Base-by-base conservation (phyloP, 1,284 basidiomycete species). In the Austroboletus novae-zelandiae region DNA sequence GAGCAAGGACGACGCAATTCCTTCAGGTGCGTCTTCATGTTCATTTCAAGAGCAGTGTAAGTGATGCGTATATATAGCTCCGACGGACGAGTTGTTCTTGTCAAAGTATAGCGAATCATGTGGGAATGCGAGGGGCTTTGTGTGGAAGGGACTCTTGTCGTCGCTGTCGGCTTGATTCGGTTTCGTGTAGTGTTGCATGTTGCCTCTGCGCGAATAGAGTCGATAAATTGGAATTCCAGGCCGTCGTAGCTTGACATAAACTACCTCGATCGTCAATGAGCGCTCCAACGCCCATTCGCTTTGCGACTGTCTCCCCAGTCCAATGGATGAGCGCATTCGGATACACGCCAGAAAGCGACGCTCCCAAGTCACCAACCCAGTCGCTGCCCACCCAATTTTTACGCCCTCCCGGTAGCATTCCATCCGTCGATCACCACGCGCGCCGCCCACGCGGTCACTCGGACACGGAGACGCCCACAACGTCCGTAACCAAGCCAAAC, bases 51-150 rank as follows among this genome's bases (percentile, higher is more conserved):
- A 13, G 14, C 10, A 9, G 17, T 15, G 8, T 4, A 32, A 43
- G 5, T 40, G 29, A 20, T 39, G 5, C 10, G 34, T 25, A 51
- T 25, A 51, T 45, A 17, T 31, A 82, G 80, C 59, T 11, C 62
- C 72, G 13, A 78, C 75, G 39, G 88, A 91, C 58, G 83, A 86
- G 62, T 56, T 80, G 9, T 90, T 90, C 69, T 66, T 91, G 59
- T 69, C 80, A 9, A 89, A 89, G 67, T 90, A 86, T 58, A 78
- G 79, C 3, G 86, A 89, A 61, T 77, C 84, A 9, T 76, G 76
- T 45, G 89, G 88, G 43, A 90, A 90, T 63, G 74, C 88, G 20
- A 74, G 86, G 50, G 79, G 83, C 48, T 89, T 91, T 58, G 83
- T 91, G 34, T 82, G 83, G 81, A 83, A 80, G 53, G 87, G 87